Evolutionary conservation across 495 filamentous ascomycete genomes (phyloP), one percentile per base, ranked within the genome.

Genomic region (Wilcoxina mikolae): DNA sequence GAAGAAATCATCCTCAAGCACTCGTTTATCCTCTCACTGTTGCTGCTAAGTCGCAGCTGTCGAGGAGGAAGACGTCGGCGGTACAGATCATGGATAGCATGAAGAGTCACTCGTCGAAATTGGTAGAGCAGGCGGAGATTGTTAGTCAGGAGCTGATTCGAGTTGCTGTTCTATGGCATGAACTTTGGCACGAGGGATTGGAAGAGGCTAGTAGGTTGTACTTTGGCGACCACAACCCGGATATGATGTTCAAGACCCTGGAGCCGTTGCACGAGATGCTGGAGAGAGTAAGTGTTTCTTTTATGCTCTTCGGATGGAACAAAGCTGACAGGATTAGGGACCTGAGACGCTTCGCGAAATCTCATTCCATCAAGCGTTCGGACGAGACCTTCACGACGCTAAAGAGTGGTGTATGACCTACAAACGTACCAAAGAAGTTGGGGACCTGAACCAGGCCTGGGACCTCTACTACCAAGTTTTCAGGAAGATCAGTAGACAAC

Each of bases 11-110:
- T 66, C 91, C 91, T 11, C 91, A 99, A 62, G 89, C 91, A n/a
- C 68, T 99, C 22, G 93, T 99, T n/a, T 99, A 95, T 65, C 88
- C 91, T n/a, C 76, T 99, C 59, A 96, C 93, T 0, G 93, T 99
- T 7, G 88, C 93, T 12, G 94, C 95, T 79, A 99, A 99, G 67
- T 95, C 91, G 2, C 71, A 77, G 35, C 83, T 87, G 60, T 76
- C 81, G 38, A 77, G 85, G 42, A 80, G 91, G 33, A 85, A 85
- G 24, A 81, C 84, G 60, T 89, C 87, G 28, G 91, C 93, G 11
- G 78, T 75, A 17, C 78, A 85, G 53, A 93, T 99, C 62, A 95
- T 99, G 91, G 88, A 96, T 52, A 93, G 81, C 60, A 93, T 99
- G 87, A 83, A 88, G 11, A 82, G 90, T 54, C 93, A 99, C 64